These are phyloP conservation scores for Alternaria burnsii DNA, from an alignment of 2,329 filamentous ascomycete genomes.

Conservation along the genomic window DNA sequence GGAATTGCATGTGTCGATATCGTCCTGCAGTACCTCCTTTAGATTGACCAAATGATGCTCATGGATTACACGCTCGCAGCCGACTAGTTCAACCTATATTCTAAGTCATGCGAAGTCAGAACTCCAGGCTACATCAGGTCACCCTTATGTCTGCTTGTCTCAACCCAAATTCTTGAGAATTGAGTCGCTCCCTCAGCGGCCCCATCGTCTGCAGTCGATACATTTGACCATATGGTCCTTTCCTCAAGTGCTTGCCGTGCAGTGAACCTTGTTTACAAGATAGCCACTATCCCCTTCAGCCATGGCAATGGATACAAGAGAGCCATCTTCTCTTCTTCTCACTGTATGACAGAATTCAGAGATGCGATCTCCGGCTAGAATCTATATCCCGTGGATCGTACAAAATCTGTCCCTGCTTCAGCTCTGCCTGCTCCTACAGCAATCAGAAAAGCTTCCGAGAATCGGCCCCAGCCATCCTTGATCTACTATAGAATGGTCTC, in stretches of 20 bases:
- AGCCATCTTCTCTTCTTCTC: not conserved
- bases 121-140: not conserved
- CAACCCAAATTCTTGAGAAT: not conserved
- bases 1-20: not conserved
- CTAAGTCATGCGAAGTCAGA: not conserved
- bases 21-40: not conserved
- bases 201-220: not conserved
- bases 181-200: not conserved
- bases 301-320: not conserved
- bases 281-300: not conserved
- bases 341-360: not conserved
- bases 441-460: not conserved
- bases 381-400: accelerated
- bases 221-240: not conserved
- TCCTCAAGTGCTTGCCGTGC: not conserved
- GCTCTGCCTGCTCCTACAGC: accelerated
- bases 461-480: no score
- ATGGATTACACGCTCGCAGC: not conserved
- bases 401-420: no score
- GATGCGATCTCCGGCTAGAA: not conserved
- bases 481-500: not conserved
- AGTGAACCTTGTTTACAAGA: not conserved
- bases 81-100: not conserved
- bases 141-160: not conserved
- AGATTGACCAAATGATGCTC: not conserved